Conservation (phyloP, 345 rosid species). For the Ricinus communis region DNA sequence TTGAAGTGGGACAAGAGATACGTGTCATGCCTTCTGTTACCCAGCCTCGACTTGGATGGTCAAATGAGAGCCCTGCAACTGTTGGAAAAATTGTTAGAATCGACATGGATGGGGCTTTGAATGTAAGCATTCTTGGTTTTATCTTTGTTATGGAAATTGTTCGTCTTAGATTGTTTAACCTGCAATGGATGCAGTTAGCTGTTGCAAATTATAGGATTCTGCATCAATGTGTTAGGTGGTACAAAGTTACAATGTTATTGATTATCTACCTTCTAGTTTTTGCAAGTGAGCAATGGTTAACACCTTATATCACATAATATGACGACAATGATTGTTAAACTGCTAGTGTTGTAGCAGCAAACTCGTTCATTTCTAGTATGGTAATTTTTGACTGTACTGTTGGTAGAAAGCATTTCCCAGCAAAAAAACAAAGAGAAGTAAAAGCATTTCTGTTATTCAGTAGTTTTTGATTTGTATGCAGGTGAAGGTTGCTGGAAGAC, state of each 20-base stretch:
- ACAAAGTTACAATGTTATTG: not conserved
- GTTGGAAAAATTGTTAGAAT: conserved; percentile 80
- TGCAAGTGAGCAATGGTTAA: not conserved
- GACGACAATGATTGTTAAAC: not conserved
- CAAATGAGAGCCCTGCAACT: conserved; percentile 90
- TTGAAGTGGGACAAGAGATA: conserved; percentile 87
- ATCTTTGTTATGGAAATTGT: not conserved
- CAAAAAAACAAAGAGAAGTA: not conserved
- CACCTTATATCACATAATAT: not conserved
- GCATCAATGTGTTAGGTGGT: not conserved
- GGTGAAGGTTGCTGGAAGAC: conserved; percentile 84
- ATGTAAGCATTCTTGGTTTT: conserved; percentile 51
- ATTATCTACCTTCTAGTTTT: not conserved
- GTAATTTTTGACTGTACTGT: not conserved
- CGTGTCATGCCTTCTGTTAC: conserved; percentile 69
- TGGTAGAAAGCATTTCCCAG: not conserved
- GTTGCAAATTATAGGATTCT: not conserved
- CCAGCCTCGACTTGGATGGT: conserved; percentile 98
- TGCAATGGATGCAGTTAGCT: not conserved
- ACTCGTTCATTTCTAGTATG: not conserved
- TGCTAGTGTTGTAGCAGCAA: not conserved
- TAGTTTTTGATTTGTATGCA: conserved; percentile 30
- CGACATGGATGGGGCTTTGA: conserved; percentile 96
- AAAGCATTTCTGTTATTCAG: not conserved
- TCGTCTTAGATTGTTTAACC: not conserved